Conservation (phyloP, 352 stramenopile genomes). For the Thalassiosira pacifica region DNA sequence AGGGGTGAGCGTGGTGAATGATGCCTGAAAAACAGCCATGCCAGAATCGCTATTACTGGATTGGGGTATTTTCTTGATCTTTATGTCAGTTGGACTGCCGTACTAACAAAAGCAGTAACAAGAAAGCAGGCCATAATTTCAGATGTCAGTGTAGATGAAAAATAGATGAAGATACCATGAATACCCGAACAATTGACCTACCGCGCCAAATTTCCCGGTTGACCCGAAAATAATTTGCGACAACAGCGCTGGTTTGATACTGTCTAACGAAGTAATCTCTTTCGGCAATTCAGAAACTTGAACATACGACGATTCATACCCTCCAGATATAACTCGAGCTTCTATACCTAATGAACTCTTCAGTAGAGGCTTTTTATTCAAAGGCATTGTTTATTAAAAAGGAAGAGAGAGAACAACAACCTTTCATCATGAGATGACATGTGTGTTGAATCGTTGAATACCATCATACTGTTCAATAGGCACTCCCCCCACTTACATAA, state of each 20-base stretch:
- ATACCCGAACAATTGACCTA: conserved; percentile 21
- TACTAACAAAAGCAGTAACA: too few relatives aligned
- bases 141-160: too few relatives aligned
- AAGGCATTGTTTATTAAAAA: background rate
- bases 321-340: conserved; percentile 54
- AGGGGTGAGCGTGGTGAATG: conserved; percentile 69
- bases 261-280: conserved; percentile 33
- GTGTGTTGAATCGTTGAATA: background rate
- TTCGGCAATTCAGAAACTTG: conserved; percentile 63
- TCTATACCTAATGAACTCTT: conserved; percentile 60
- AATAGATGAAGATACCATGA: too few relatives aligned
- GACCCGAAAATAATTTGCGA: conserved; percentile 57
- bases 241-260: conserved; percentile 49
- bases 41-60: conserved; percentile 9
- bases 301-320: conserved; percentile 58
- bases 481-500: too few relatives aligned
- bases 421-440: conserved; percentile 11
- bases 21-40: conserved; percentile 48
- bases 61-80: conserved; percentile 54
- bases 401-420: conserved; percentile 1
- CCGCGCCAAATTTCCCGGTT: conserved; percentile 64
- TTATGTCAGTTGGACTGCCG: conserved; percentile 61
- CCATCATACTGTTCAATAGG: conserved; percentile 10
- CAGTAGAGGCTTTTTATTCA: conserved; percentile 38
- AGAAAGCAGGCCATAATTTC: too few relatives aligned